Evolutionary conservation across 164 flowering plant species (phyloP), one percentile per base, ranked within the genome.

Genomic region (Echeveria elegans): DNA sequence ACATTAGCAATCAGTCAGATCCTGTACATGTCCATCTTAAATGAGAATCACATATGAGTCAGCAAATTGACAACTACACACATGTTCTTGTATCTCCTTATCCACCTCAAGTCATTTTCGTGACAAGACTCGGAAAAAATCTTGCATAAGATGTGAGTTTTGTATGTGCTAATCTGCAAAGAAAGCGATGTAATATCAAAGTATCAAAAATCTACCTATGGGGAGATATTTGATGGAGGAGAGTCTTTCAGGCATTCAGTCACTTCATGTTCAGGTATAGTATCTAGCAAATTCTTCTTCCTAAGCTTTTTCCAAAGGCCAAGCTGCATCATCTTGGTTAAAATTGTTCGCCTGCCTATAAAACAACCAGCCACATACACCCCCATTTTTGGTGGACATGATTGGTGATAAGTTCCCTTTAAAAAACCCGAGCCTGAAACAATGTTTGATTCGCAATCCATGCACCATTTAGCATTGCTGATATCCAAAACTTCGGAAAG

Each of bases 291-390:
- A 14, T 79, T 83, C 72, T 76, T 83, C 76, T 81, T 80, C 2
- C 23, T 21, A 41, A 77, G 83, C 75, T 87, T 88, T 73, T 75
- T 86, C 70, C 82, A 71, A 14, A 37, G 63, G 76, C 68, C 61
- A 71, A 82, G 85, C 70, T 87, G 83, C 77, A 87, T 43, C 64
- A 85, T 85, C 71, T 82, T 86, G 3, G 88, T 86, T 74, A 91
- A 82, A 59, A 91, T 86, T 48, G 86, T 83, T 1, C 96, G 97
- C 64, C 68, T 68, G 19, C 90, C 88, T 12, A 79, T 75, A 70
- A 86, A 89, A 62, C 86, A 73, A 63, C 97, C 96, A 0, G 97
- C 88, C 63, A 89, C 75, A 72, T 79, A 91, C 66, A 91, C 93
- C 74, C 86, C 97, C 66, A 88, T 73, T 15, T 75, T 72, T 19